Base-by-base conservation (phyloP, 805 yeast genomes). In the Lipomyces sp. region DNA sequence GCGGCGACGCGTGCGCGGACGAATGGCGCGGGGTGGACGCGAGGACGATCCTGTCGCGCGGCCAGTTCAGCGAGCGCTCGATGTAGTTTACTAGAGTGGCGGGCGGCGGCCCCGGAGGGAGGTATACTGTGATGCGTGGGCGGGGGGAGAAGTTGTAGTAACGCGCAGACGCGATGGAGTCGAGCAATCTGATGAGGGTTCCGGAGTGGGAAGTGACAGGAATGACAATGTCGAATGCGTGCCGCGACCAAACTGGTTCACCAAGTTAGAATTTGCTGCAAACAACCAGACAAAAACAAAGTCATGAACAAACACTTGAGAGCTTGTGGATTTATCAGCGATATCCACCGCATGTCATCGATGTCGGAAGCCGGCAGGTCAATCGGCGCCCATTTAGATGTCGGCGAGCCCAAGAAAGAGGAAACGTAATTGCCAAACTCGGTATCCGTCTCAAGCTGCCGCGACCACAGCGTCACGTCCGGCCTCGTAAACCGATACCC, bases 41-140 rank as follows among this genome's bases (percentile, higher is more conserved):
- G n/a, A 55, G 18, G 4, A 53, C n/a, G 16, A 55, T 47, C 2
- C 51, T 45, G 22, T 55, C 57, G n/a, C 41, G 41, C 6, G 59
- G 57, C 48, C 50, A 55, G 16, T 41, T 10, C 13, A 55, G 39
- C 0, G 47, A 21, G 18, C 44, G 49, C 16, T 55, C 59, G 28
- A 51, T 43, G 35, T 38, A 53, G 26, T 53, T 50, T 28, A 53
- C 21, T 21, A 55, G 19, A 21, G 43, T 48, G 4, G 47, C 39
- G 22, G 53, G 57, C 8, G 51, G 50, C 8, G 45, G 44, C 4
- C 59, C 59, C 2, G 59, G 59, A 8, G 57, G 57, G 2, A 43
- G 44, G 37, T 55, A 55, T 14, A 55, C 23, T 5, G 59, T 44
- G 31, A 55, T 55, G 18, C 59, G 49, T 8, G 59, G 59, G 18